Percentiles rank a stretch among this genome's conserved stretches.
phyloP scores from a whole-genome alignment of 2,329 filamentous ascomycete genomes.

The Neophaeococcomyces aloes region DNA sequence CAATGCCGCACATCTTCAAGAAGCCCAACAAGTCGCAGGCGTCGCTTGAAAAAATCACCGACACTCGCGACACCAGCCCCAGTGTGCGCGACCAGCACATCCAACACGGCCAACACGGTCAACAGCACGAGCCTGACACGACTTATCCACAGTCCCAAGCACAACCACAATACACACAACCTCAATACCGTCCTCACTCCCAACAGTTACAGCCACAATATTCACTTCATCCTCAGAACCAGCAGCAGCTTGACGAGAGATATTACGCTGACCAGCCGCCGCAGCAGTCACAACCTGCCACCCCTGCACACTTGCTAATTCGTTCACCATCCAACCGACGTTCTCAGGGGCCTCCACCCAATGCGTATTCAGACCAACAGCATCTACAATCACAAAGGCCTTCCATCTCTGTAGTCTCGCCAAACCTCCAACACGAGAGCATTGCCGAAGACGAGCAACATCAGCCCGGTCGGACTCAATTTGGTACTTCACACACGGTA shows the following conservation, averaged over 20 bases:
- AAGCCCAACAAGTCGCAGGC: conserved; percentile 22
- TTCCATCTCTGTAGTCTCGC: conserved; percentile 16
- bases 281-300: background rate
- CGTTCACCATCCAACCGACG: conserved; percentile 15
- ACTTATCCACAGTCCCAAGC: conserved; percentile 10
- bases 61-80: conserved; percentile 3
- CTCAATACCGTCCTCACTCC: conserved; percentile 3
- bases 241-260: background rate
- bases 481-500: conserved; percentile 17
- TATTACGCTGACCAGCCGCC: conserved; percentile 2
- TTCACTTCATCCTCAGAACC: background rate
- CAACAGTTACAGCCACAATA: background rate
- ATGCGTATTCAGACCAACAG: conserved; percentile 15
- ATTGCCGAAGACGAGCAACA: conserved; percentile 11
- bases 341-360: conserved; percentile 8
- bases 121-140: conserved; percentile 3
- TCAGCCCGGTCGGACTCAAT: conserved; percentile 17
- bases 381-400: conserved; percentile 7
- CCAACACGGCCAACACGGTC: conserved; percentile 7
- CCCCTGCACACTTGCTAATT: conserved; percentile 10
- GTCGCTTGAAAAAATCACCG: conserved; percentile 16
- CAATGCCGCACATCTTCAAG: conserved; percentile 18
- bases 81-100: background rate
- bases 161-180: conserved; percentile 5
- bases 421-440: conserved; percentile 12